phyloP scores from a whole-genome alignment of 2,329 filamentous ascomycete species.

The Beauveria medogensis region DNA sequence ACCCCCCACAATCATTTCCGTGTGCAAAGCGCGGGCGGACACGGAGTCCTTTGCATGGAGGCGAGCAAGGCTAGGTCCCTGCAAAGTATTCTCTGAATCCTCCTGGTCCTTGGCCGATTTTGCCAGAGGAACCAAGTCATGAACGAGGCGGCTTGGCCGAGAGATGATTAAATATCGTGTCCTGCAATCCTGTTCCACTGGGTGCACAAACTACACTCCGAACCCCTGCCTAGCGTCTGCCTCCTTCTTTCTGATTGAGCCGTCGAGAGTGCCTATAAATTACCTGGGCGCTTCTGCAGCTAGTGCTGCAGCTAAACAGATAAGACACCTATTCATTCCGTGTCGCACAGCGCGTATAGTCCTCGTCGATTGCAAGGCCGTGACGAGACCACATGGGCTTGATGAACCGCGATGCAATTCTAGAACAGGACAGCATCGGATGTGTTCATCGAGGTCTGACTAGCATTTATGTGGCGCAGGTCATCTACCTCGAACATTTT shows the following conservation, averaged over 20 bases:
- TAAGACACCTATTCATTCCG: neutral
- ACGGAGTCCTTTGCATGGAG: neutral
- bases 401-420: too few relatives aligned
- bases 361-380: neutral
- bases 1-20: neutral
- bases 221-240: conserved; percentile 2
- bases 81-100: neutral
- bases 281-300: neutral
- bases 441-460: too few relatives aligned
- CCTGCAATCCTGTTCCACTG: neutral
- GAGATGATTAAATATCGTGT: neutral
- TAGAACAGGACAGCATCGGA: too few relatives aligned
- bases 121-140: too few relatives aligned
- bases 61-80: neutral
- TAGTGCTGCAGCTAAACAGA: neutral
- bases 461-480: too few relatives aligned
- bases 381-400: too few relatives aligned
- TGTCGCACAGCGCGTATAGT: conserved; percentile 3
- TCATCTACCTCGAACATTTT: too few relatives aligned
- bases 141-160: too few relatives aligned
- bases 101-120: neutral
- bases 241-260: neutral
- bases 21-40: too few relatives aligned
- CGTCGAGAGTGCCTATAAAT: neutral
- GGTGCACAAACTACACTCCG: neutral